Evolutionary conservation across 352 stramenopile species (phyloP), one percentile per base, ranked within the genome.

Genomic region (Phytophthora sansomeana): DNA sequence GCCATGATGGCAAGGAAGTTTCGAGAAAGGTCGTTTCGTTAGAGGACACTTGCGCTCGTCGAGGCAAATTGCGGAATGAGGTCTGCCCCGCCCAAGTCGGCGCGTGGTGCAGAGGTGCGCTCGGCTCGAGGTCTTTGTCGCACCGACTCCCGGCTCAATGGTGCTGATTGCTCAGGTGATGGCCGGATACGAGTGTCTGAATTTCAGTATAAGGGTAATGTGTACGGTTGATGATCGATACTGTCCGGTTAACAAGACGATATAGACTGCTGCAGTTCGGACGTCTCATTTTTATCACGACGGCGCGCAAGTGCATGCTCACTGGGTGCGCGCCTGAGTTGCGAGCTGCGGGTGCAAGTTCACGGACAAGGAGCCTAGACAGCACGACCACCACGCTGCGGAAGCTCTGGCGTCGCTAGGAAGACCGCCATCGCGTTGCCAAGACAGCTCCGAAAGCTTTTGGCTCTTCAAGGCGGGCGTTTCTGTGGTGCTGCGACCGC

Each of bases 41-140:
- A 46, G 33, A 47, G 28, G 26, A 44, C 44, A 52, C 53, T 60
- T 74, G 65, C 38, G 59, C 47, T 69, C 59, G 35, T 47, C 26
- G 39, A 52, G 47, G 43, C 51, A 66, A 74, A 69, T 62, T 74
- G 65, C 19, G 49, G 47, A 74, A 44, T 74, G 65, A 64, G 30
- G n/a, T 10, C 43, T 62, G 32, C 41, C 11, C 3, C 11, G 39
- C 32, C 30, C 59, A 65, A 58, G 58, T 58, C 46, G 58, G 58
- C 41, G 35, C 52, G 63, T 52, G 58, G 58, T 63, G 64, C 64
- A 72, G 64, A 62, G n/a, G 38, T 56, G 47, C 38, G n/a, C n/a
- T n/a, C n/a, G n/a, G n/a, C n/a, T n/a, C 14, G 30, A 24, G 48
- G 48, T 69, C 63, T 62, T 29, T 69, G 52, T 69, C 54, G 52